Evolutionary conservation across 306 rosid species (phyloP).

Genomic region (Acacia confusa): DNA sequence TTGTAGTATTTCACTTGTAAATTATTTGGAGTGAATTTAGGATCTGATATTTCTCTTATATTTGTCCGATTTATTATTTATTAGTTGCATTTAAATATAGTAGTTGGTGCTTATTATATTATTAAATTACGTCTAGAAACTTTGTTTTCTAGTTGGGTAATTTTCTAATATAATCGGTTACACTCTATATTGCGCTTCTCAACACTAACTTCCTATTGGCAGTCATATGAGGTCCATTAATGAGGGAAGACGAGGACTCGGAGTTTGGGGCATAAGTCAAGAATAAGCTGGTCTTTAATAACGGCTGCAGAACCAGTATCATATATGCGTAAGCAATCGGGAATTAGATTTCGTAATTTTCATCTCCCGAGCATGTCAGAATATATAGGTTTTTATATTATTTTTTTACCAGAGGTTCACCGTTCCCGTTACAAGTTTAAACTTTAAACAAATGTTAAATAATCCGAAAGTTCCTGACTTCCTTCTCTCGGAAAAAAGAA

Average conservation of each 20-base stretch:
- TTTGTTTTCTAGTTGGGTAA: too few species aligned
- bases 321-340: neutral
- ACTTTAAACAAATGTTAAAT: neutral
- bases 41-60: too few species aligned
- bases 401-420: neutral
- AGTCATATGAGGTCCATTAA: neutral
- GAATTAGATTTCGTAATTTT: neutral
- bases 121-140: too few species aligned
- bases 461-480: neutral
- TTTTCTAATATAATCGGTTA: too few species aligned
- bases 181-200: too few species aligned
- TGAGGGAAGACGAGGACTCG: neutral
- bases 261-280: conserved; percentile 32
- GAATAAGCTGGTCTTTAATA: neutral
- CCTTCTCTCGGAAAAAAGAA: too few species aligned
- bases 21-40: too few species aligned
- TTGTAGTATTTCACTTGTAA: too few species aligned
- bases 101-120: too few species aligned
- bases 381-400: neutral
- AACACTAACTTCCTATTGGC: neutral
- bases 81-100: too few species aligned
- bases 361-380: conserved; percentile 2
- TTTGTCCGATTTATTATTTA: too few species aligned
- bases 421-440: neutral
- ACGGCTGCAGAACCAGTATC: neutral